Base-by-base conservation (phyloP, 1,284 basidiomycete species). In the Moesziomyces sp. region DNA sequence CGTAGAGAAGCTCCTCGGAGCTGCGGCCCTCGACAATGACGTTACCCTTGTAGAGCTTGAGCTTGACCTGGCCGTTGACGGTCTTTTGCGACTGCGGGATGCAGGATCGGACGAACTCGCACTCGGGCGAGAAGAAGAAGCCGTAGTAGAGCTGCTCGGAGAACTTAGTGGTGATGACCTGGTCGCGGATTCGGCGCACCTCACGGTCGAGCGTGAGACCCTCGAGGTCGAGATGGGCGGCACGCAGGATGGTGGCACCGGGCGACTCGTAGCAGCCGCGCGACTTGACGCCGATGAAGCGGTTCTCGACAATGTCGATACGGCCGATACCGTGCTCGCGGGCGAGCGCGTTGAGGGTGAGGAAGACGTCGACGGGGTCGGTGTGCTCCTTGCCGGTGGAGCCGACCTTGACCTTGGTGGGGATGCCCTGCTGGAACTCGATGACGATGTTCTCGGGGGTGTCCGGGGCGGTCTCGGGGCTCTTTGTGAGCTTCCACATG, bases 191-290 rank as follows among this genome's bases (percentile, higher is more conserved):
- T 30, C 93, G 91, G 65, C 96, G 92, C 76, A 99, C 94, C 86
- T 97, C 97, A 81, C 96, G 90, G 87, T 99, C 97, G 63, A 99
- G 90, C 26, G 95, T 97, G 64, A 99, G 90, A 68, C 96, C 97
- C 86, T 99, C 96, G 77, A 99, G 87, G 83, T 98, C 97, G 86
- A 99, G 89, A 87, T 99, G 96, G 14, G 96, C 96, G 19, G 89
- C 90, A 78, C 95, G 93, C 50, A 99, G 89, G 86, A 99, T 97
- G 62, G 95, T 97, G 47, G 93, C 96, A 21, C 91, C 96, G 19
- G 96, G 96, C 8, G 92, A 92, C 86, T 99, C 96, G 88, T 99
- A 99, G 87, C 97, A 99, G 40, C 96, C 96, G 58, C 96, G 92
- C 59, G 92, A 94, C 87, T 99, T 99, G 85, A 99, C 95, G 72